phyloP scores from a whole-genome alignment of 2,329 filamentous ascomycete genomes.

The Cercospora nicotianae region DNA sequence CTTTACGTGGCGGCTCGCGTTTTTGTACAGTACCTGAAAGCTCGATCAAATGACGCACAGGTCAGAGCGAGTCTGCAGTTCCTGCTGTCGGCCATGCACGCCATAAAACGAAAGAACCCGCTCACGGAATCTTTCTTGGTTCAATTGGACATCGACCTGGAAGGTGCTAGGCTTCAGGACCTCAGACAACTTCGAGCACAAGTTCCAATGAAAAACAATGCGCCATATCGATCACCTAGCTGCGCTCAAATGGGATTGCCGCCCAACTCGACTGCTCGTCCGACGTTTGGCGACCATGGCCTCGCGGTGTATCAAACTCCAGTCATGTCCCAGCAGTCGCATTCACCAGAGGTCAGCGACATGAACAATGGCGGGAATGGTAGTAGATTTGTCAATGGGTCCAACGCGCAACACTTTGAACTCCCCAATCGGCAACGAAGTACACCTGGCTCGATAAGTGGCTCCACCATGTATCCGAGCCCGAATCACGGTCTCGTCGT shows the following conservation, averaged over 20 bases:
- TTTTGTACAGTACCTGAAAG: conserved; percentile 96
- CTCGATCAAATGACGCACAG: conserved; percentile 78
- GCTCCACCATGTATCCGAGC: conserved; percentile 25
- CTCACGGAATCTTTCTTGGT: conserved; percentile 93
- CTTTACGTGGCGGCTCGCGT: conserved; percentile 94
- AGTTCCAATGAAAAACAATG: conserved; percentile 12
- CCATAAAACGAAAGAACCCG: conserved; percentile 81
- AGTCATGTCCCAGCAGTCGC: not conserved
- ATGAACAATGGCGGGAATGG: conserved; percentile 5
- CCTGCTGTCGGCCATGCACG: conserved; percentile 84
- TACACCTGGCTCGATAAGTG: conserved; percentile 28
- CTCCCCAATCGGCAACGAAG: conserved; percentile 32
- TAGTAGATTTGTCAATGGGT: conserved; percentile 1
- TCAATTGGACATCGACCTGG: conserved; percentile 88
- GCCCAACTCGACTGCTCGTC: conserved; percentile 3
- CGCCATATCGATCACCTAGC: conserved; percentile 16
- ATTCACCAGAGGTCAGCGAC: not conserved
- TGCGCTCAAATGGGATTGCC: conserved; percentile 22
- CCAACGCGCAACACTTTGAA: conserved; percentile 20
- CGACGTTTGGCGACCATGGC: conserved; percentile 31
- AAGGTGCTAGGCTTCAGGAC: conserved; percentile 63
- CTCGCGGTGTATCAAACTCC: conserved; percentile 29
- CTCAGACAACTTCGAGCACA: conserved; percentile 27
- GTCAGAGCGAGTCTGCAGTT: conserved; percentile 83
- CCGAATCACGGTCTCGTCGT: conserved; percentile 18